These are phyloP conservation scores for Aspergillus nomiae DNA, from an alignment of 2,329 filamentous ascomycete species.

Conservation along the genomic window DNA sequence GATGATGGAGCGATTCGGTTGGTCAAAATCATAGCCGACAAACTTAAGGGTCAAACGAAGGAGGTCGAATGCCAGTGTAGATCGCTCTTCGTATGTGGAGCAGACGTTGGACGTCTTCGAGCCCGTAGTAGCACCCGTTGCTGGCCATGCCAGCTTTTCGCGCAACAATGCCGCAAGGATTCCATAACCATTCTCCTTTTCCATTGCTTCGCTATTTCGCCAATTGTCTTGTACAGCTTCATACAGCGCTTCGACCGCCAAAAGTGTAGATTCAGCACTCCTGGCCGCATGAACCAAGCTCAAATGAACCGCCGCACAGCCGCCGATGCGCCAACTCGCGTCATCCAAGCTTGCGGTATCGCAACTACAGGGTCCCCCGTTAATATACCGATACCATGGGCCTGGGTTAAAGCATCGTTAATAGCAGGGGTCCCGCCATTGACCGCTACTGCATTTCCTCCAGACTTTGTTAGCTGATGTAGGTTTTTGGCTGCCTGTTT, in stretches of 20 bases:
- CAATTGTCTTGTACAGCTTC: conserved; percentile 86
- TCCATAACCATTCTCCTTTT: conserved; percentile 90
- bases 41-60: conserved; percentile 80
- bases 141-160: conserved; percentile 65
- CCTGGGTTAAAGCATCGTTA: conserved; percentile 80
- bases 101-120: conserved; percentile 47
- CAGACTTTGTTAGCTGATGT: conserved; percentile 69
- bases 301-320: conserved; percentile 81
- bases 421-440: conserved; percentile 86
- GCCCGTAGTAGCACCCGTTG: conserved; percentile 32
- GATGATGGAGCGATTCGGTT: conserved; percentile 85
- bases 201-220: conserved; percentile 98
- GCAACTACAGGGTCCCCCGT: conserved; percentile 81
- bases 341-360: conserved; percentile 86
- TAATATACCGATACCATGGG: conserved; percentile 78
- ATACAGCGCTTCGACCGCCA: conserved; percentile 81
- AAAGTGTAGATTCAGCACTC: conserved; percentile 69
- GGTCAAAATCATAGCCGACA: conserved; percentile 80
- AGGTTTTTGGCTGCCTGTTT: conserved; percentile 69
- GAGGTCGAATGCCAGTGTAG: conserved; percentile 59
- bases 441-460: conserved; percentile 76
- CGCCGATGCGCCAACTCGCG: conserved; percentile 88
- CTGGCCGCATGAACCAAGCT: conserved; percentile 79
- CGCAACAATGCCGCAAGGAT: conserved; percentile 81
- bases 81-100: conserved; percentile 49